Percentiles rank a stretch among this genome's conserved stretches.
These are phyloP conservation scores for Silene vulgaris DNA, from an alignment of 179 eudicot species.

Conservation along the genomic window DNA sequence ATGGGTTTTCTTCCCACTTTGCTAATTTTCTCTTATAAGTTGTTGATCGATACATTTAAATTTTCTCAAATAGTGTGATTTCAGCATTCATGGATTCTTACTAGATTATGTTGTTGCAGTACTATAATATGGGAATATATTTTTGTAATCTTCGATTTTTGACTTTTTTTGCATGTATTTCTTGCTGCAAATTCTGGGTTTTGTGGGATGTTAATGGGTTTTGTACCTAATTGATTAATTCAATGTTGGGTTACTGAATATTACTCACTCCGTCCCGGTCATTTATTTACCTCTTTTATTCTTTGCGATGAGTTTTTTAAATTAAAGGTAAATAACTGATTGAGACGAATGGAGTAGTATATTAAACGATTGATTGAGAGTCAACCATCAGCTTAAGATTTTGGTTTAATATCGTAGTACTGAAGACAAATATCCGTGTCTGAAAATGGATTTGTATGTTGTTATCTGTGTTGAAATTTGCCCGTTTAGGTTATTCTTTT, in stretches of 20 bases:
- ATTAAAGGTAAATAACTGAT: too few species aligned
- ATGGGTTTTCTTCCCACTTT: neutral
- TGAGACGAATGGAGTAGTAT: too few species aligned
- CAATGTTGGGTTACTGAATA: neutral
- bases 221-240: neutral
- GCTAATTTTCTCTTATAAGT: neutral
- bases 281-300: too few species aligned
- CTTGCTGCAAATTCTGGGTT: slow-evolving; percentile 6
- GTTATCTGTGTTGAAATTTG: neutral
- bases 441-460: slow-evolving; percentile 3
- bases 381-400: neutral
- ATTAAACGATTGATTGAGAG: too few species aligned
- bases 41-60: neutral
- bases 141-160: neutral
- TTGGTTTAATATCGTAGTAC: neutral
- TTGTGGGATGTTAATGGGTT: neutral
- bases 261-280: too few species aligned
- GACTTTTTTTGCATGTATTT: neutral
- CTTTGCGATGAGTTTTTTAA: too few species aligned
- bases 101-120: neutral
- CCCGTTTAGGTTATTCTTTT: neutral
- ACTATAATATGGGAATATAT: neutral
- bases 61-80: neutral
- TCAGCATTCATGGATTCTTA: neutral
- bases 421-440: neutral